Conservation (phyloP, 768 basidiomycete genomes). For the Suillus occidentalis region DNA sequence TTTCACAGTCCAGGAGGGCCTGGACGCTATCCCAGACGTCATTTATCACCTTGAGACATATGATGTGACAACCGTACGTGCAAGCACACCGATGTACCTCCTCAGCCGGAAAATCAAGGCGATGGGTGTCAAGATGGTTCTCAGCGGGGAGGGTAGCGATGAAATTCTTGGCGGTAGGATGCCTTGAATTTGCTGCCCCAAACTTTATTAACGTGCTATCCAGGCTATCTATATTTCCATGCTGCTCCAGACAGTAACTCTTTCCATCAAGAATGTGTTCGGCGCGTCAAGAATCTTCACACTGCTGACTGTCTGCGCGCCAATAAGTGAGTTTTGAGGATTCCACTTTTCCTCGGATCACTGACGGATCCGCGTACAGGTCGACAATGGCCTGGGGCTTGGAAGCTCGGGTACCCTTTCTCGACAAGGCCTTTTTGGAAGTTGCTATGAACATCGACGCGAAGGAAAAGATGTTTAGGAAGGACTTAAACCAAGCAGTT, state of each 20-base stretch:
- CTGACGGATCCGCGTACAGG: conserved; percentile 37
- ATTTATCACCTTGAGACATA: conserved; percentile 99
- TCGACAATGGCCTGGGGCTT: conserved; percentile 99
- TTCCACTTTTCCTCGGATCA: conserved; percentile 1
- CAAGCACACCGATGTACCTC: conserved; percentile 98
- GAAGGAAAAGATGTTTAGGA: conserved; percentile 84
- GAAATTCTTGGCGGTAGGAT: conserved; percentile 89
- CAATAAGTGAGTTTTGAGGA: conserved; percentile 73
- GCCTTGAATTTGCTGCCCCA: conserved; percentile 8
- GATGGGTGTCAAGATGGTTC: conserved; percentile 99
- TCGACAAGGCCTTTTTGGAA: conserved; percentile 95
- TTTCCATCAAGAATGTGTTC: conserved; percentile 94
- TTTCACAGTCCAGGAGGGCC: conserved; percentile 96
- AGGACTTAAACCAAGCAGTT: conserved; percentile 67
- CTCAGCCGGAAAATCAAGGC: conserved; percentile 98
- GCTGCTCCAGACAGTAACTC: conserved; percentile 86
- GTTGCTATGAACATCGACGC: conserved; percentile 90
- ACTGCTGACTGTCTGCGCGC: conserved; percentile 96
- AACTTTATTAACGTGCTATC: conserved; percentile 10
- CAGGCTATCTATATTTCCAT: conserved; percentile 99
- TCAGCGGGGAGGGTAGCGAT: conserved; percentile 96
- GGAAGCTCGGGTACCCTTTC: conserved; percentile 97
- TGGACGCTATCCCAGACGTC: conserved; percentile 96
- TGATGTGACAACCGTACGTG: conserved; percentile 97
- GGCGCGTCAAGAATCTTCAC: conserved; percentile 96